Conservation (phyloP, 176 grass and related monocot genomes). For the Eremochloa ophiuroides region DNA sequence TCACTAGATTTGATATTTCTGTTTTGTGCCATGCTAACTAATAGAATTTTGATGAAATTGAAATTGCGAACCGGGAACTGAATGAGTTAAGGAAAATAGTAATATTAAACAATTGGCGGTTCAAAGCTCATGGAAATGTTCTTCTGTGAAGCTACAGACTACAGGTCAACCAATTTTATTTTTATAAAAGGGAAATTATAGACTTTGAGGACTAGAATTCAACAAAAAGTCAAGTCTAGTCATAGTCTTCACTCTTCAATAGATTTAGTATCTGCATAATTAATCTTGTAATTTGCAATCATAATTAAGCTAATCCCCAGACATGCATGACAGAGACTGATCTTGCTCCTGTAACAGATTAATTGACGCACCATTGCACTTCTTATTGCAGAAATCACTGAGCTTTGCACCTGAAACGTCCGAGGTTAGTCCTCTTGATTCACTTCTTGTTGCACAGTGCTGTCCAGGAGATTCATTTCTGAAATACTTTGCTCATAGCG, state of each 20-base stretch:
- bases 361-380: conserved; percentile 7
- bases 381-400: conserved; percentile 70
- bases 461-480: conserved; percentile 1
- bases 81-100: not conserved
- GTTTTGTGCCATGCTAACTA: not conserved
- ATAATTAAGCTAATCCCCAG: conserved; percentile 16
- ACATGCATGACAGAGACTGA: conserved; percentile 16
- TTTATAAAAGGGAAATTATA: not conserved
- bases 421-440: conserved; percentile 56
- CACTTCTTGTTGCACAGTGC: not conserved
- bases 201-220: not conserved
- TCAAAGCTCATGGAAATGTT: not conserved
- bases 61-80: not conserved
- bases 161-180: not conserved
- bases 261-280: conserved; percentile 1
- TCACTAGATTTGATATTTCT: not conserved
- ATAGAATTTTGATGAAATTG: not conserved
- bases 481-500: conserved; percentile 4
- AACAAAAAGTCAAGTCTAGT: not conserved
- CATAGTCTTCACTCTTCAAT: not conserved
- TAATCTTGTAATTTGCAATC: not conserved
- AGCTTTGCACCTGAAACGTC: conserved; percentile 51
- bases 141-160: not conserved
- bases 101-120: not conserved
- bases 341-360: conserved; percentile 12